Evolutionary conservation across 2,329 filamentous ascomycete species (phyloP).

Genomic region (Aspergillus transmontanensis): DNA sequence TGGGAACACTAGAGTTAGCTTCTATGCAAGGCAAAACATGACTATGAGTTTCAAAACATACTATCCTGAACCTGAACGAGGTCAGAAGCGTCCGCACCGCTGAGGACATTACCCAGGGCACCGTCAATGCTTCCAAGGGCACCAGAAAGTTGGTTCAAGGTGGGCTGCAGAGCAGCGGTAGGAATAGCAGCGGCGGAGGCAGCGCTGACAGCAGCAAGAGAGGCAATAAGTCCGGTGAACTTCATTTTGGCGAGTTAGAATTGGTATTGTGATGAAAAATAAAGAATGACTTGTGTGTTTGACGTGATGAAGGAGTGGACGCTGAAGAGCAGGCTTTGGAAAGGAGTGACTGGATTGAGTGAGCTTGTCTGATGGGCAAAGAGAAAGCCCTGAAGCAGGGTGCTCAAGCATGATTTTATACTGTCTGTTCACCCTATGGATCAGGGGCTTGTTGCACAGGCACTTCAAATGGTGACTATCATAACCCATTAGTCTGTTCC

Average conservation of each 20-base stretch:
- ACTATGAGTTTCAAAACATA: background rate
- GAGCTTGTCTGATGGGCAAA: slow-evolving; percentile 22
- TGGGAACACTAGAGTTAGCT: slow-evolving; percentile 5
- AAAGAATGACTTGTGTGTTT: slow-evolving; percentile 27
- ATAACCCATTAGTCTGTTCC: background rate
- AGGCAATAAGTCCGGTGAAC: slow-evolving; percentile 37
- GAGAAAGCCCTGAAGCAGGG: background rate
- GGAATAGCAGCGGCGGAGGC: slow-evolving; percentile 35
- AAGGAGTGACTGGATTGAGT: slow-evolving; percentile 28
- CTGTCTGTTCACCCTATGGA: slow-evolving; percentile 5
- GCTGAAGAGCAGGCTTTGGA: slow-evolving; percentile 7
- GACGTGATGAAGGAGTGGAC: slow-evolving; percentile 15
- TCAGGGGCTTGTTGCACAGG: slow-evolving; percentile 18
- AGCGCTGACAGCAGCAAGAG: slow-evolving; percentile 34
- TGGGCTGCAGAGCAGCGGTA: slow-evolving; percentile 12
- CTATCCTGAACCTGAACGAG: slow-evolving; percentile 13
- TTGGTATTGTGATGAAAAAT: slow-evolving; percentile 9
- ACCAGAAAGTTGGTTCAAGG: slow-evolving; percentile 16
- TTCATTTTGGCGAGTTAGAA: slow-evolving; percentile 33
- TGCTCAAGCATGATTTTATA: slow-evolving; percentile 26
- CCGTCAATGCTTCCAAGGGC: slow-evolving; percentile 23
- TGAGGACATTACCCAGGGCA: slow-evolving; percentile 15
- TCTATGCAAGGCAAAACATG: background rate
- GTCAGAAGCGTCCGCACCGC: slow-evolving; percentile 7
- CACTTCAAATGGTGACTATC: background rate